These are phyloP conservation scores for Eleusine coracana DNA, from an alignment of 176 grass and related monocot genomes.

Conservation along the genomic window DNA sequence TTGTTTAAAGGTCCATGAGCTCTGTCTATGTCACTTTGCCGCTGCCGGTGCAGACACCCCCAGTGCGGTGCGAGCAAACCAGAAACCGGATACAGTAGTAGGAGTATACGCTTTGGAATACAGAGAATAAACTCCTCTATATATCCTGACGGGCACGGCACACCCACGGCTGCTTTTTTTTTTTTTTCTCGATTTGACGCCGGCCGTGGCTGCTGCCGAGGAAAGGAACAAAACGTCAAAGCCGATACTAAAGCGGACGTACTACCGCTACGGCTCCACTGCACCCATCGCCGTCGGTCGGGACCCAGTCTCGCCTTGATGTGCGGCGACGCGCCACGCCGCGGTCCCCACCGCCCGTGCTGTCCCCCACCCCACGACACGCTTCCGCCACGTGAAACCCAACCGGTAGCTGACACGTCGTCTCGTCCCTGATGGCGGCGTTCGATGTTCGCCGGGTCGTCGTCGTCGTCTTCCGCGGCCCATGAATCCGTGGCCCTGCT, in stretches of 20 bases:
- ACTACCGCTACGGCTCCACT: no score
- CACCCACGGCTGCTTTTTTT: not conserved
- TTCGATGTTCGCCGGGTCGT: not conserved
- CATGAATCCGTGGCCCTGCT: not conserved
- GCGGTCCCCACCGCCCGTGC: slow-evolving; percentile 22
- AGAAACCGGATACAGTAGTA: not conserved
- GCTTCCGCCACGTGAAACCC: slow-evolving; percentile 48
- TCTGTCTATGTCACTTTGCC: no score
- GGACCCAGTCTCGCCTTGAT: not conserved
- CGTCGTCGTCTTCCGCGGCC: not conserved
- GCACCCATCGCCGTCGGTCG: not conserved
- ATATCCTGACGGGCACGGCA: not conserved
- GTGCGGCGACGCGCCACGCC: not conserved
- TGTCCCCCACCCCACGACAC: slow-evolving; percentile 56
- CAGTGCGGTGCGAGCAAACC: not conserved
- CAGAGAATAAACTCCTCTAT: not conserved
- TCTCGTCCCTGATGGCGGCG: not conserved
- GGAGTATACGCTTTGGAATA: not conserved
- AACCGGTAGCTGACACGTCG: slow-evolving; percentile 30
- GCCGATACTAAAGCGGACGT: not conserved
- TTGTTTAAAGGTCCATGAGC: no score
- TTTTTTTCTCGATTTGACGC: not conserved
- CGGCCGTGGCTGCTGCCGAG: not conserved
- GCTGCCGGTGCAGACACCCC: not conserved
- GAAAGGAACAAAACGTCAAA: not conserved